Evolutionary conservation across 2,329 filamentous ascomycete genomes (phyloP).

Genomic region (Nigrospora osmanthi): DNA sequence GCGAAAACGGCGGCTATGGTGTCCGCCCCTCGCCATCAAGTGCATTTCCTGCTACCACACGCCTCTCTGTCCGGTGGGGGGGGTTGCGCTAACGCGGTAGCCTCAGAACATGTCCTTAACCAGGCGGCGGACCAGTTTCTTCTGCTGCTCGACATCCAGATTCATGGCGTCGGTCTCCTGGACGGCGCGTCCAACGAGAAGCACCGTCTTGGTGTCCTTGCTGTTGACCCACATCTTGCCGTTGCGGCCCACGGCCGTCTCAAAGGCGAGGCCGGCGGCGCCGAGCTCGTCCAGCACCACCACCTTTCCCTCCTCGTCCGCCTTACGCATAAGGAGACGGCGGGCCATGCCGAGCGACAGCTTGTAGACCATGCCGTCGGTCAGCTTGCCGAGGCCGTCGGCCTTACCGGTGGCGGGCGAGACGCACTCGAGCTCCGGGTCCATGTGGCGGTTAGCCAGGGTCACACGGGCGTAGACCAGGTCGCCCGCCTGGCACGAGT

Average conservation of each 20-base stretch:
- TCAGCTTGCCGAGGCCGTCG: constrained; percentile 78
- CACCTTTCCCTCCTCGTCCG: constrained; percentile 54
- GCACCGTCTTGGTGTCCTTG: constrained; percentile 61
- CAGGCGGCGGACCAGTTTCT: constrained; percentile 59
- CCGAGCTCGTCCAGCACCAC: constrained; percentile 75
- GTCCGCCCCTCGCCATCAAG: too few relatives aligned
- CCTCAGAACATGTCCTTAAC: constrained; percentile 48
- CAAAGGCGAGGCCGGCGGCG: constrained; percentile 70
- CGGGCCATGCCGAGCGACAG: constrained; percentile 78
- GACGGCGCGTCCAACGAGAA: constrained; percentile 73
- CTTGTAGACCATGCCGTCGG: constrained; percentile 78
- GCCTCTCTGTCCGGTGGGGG: too few relatives aligned
- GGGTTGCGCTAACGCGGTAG: too few relatives aligned
- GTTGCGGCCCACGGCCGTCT: constrained; percentile 89
- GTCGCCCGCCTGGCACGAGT: constrained; percentile 64
- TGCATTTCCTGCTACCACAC: too few relatives aligned
- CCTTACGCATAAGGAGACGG: constrained; percentile 60
- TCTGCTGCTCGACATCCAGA: constrained; percentile 59
- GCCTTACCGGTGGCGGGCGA: constrained; percentile 79
- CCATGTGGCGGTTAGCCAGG: constrained; percentile 72
- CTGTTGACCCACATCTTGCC: constrained; percentile 89
- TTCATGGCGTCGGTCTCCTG: constrained; percentile 65
- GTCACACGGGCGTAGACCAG: constrained; percentile 84
- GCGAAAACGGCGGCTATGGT: too few relatives aligned
- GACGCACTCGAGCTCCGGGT: constrained; percentile 86